phyloP scores from a whole-genome alignment of 1,139 yeast species.

The Casaregolazyma suthepensis region DNA sequence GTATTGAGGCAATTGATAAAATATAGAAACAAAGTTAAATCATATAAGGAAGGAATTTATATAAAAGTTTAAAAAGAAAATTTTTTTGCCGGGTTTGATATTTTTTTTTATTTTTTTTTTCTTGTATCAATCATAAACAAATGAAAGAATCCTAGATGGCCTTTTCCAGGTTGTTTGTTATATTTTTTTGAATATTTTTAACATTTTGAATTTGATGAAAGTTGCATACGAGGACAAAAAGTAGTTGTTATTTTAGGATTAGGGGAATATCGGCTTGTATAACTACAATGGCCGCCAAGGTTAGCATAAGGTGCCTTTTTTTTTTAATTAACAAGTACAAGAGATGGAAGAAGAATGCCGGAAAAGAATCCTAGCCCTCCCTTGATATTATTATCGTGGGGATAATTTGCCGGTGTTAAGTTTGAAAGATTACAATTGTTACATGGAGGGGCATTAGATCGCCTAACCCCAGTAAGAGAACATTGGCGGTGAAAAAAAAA shows the following conservation, averaged over 20 bases:
- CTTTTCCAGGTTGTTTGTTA: too few species aligned
- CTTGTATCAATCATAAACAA: too few species aligned
- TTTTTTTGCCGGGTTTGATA: too few species aligned
- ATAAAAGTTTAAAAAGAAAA: too few species aligned
- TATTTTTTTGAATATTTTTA: too few species aligned
- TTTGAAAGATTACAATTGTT: too few species aligned
- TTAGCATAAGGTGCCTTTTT: not conserved
- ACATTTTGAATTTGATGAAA: not conserved
- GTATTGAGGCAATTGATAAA: not conserved
- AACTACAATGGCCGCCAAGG: not conserved
- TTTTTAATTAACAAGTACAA: too few species aligned
- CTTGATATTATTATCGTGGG: not conserved
- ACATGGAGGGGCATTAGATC: not conserved
- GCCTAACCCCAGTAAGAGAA: not conserved
- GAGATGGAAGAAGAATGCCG: not conserved
- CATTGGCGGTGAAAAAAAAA: not conserved
- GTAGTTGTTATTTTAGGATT: not conserved
- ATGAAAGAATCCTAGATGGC: too few species aligned
- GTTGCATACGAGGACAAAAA: not conserved
- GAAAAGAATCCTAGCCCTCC: not conserved
- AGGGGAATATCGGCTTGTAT: not conserved
- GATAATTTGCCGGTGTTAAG: not conserved
- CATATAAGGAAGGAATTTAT: not conserved
- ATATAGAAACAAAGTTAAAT: too few species aligned
- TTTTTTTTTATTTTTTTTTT: too few species aligned